These are phyloP conservation scores for Chaetomium olivaceum DNA, from an alignment of 2,329 filamentous ascomycete species.

Conservation along the genomic window DNA sequence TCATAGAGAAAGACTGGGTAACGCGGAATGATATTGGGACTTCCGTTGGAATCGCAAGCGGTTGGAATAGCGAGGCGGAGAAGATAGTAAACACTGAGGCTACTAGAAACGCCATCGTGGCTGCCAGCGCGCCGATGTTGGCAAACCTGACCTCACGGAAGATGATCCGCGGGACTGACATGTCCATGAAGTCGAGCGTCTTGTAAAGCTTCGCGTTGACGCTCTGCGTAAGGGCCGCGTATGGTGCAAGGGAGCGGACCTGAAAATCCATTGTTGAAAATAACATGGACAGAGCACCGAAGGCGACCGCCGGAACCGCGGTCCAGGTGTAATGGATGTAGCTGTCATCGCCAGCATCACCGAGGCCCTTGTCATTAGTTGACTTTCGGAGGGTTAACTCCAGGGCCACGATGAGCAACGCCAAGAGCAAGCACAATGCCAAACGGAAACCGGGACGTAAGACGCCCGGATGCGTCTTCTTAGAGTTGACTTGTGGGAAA, in stretches of 20 bases:
- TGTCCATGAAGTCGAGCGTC: conserved; percentile 13
- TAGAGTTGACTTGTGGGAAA: conserved; percentile 2
- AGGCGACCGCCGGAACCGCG: conserved; percentile 1
- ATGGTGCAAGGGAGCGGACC: conserved; percentile 5
- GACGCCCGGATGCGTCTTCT: neutral
- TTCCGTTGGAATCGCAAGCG: neutral
- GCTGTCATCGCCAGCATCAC: neutral
- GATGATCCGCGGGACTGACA: conserved; percentile 2
- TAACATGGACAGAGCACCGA: conserved; percentile 2
- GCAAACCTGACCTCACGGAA: conserved; percentile 2
- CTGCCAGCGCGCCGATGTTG: conserved; percentile 1
- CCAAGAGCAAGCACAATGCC: neutral
- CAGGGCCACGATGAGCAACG: neutral
- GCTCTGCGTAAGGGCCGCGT: neutral
- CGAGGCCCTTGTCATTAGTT: neutral
- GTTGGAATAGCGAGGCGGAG: conserved; percentile 8
- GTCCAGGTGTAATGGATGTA: conserved; percentile 12
- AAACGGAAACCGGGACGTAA: neutral
- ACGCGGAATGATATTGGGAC: neutral
- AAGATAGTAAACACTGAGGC: conserved; percentile 2
- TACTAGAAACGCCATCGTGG: neutral
- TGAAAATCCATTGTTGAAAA: conserved; percentile 10
- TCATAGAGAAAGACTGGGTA: neutral
- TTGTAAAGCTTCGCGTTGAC: neutral
- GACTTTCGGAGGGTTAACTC: conserved; percentile 7